These are phyloP conservation scores for Euphorbia schlechtendalii DNA, from an alignment of 441 rosid genomes.

Conservation along the genomic window DNA sequence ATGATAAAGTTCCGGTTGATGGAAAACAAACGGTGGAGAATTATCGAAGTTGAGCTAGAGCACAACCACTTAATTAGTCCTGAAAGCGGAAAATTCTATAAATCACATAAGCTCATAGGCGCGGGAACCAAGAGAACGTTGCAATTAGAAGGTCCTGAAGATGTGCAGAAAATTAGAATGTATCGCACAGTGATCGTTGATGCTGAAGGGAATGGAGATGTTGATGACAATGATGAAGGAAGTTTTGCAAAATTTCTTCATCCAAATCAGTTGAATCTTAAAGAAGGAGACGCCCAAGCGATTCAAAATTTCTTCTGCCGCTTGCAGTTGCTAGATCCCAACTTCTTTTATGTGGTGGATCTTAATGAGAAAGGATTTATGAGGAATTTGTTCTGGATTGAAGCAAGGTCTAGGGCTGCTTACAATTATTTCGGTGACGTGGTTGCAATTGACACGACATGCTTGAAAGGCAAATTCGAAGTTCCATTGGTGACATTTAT, in stretches of 20 bases:
- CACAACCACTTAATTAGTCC: slow-evolving; percentile 72
- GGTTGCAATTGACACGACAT: slow-evolving; percentile 54
- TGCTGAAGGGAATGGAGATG: slow-evolving; percentile 39
- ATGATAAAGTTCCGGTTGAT: slow-evolving; percentile 82
- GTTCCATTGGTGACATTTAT: slow-evolving; percentile 68
- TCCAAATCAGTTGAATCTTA: slow-evolving; percentile 50
- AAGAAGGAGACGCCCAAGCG: slow-evolving; percentile 65
- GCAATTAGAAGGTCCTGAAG: slow-evolving; percentile 44
- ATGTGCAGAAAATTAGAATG: slow-evolving; percentile 56
- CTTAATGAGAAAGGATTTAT: slow-evolving; percentile 64
- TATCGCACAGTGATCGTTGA: slow-evolving; percentile 73
- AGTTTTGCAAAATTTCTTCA: slow-evolving; percentile 27
- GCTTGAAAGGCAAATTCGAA: slow-evolving; percentile 59
- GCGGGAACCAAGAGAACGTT: slow-evolving; percentile 51
- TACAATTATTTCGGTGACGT: slow-evolving; percentile 59
- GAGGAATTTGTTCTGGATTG: slow-evolving; percentile 80
- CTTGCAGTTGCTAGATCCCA: slow-evolving; percentile 80
- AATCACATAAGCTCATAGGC: slow-evolving; percentile 42
- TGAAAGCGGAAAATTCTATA: too few species aligned
- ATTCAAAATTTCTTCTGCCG: slow-evolving; percentile 79
- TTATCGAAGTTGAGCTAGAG: slow-evolving; percentile 71
- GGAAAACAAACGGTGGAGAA: slow-evolving; percentile 83
- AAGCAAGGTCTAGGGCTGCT: slow-evolving; percentile 69
- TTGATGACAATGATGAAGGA: slow-evolving; percentile 28
- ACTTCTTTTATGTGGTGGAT: slow-evolving; percentile 81